Evolutionary conservation across 2,329 filamentous ascomycete species (phyloP).

Genomic region (Fusarium albidum): DNA sequence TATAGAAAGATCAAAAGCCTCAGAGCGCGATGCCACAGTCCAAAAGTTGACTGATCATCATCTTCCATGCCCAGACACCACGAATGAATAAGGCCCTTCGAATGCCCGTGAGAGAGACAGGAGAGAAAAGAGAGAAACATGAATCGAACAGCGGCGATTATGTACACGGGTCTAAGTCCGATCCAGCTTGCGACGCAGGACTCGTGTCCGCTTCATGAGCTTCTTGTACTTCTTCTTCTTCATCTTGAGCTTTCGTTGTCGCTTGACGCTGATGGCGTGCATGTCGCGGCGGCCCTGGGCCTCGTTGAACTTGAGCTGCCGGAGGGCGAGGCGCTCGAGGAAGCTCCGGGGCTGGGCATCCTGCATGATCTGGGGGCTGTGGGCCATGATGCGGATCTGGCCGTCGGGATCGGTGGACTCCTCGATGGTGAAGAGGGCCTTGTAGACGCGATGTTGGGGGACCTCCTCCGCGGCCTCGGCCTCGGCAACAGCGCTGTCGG

Average conservation of each 20-base stretch:
- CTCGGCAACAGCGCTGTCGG: slow-evolving; percentile 44
- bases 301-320: slow-evolving; percentile 68
- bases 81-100: slow-evolving; percentile 35
- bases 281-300: slow-evolving; percentile 64
- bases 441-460: slow-evolving; percentile 65
- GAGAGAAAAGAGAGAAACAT: slow-evolving; percentile 32
- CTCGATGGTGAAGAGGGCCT: slow-evolving; percentile 72
- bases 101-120: slow-evolving; percentile 33
- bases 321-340: slow-evolving; percentile 73
- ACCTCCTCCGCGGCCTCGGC: slow-evolving; percentile 46
- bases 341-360: slow-evolving; percentile 64
- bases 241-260: slow-evolving; percentile 96
- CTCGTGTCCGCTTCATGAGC: slow-evolving; percentile 91
- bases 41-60: slow-evolving; percentile 38
- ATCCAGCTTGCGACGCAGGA: slow-evolving; percentile 84
- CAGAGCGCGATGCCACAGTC: slow-evolving; percentile 42
- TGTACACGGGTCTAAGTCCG: slow-evolving; percentile 57
- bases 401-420: slow-evolving; percentile 68
- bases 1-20: slow-evolving; percentile 43
- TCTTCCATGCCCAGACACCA: slow-evolving; percentile 44
- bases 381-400: slow-evolving; percentile 66
- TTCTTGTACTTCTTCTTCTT: slow-evolving; percentile 99
- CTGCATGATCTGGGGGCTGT: slow-evolving; percentile 66
- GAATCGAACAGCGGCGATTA: slow-evolving; percentile 33
- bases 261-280: slow-evolving; percentile 87